Evolutionary conservation across 176 grass and related monocot species (phyloP).

Genomic region (Carex littledalei): DNA sequence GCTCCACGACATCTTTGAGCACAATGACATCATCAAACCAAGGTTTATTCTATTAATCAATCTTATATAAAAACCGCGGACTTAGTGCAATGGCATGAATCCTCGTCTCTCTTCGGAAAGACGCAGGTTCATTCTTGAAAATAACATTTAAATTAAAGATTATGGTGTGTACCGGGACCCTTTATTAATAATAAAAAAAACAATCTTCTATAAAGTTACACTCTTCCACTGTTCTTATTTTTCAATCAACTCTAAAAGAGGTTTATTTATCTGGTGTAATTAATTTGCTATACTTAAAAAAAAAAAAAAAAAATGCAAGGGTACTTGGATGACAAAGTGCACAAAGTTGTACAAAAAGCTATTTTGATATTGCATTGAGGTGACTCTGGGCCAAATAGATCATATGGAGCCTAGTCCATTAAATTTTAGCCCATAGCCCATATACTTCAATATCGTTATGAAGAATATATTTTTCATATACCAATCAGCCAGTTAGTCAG

Average conservation of each 20-base stretch:
- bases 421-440: background rate
- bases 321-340: background rate
- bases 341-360: background rate
- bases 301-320: background rate
- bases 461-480: background rate
- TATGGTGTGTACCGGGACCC: no score
- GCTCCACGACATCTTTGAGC: slow-evolving; percentile 37
- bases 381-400: background rate
- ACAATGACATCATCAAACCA: slow-evolving; percentile 34
- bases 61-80: background rate
- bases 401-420: background rate
- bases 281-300: background rate
- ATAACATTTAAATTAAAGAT: no score
- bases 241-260: background rate
- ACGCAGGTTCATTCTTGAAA: no score
- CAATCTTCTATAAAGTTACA: background rate
- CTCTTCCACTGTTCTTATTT: background rate
- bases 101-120: no score
- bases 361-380: background rate
- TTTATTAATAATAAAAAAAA: no score
- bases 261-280: background rate
- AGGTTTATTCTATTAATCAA: slow-evolving; percentile 18
- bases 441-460: background rate
- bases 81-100: no score
- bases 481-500: background rate